Percentiles rank a stretch among this genome's conserved stretches.
Conservation (phyloP, 768 basidiomycete genomes). For the Collybiopsis luxurians region DNA sequence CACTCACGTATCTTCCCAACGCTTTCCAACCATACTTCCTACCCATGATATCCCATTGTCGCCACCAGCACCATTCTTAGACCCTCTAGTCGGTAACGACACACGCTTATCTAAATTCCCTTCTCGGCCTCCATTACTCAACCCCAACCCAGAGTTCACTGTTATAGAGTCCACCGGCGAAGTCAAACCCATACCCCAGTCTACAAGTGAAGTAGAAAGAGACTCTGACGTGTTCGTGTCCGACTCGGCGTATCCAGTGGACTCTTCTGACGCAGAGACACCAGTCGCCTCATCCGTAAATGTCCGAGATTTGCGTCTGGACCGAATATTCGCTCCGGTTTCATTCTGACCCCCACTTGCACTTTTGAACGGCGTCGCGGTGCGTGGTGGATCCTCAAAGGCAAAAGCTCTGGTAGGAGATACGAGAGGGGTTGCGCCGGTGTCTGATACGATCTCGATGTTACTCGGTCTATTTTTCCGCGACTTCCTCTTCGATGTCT, state of each 20-base stretch:
- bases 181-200: conserved; percentile 5
- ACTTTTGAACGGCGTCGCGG: background rate
- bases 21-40: conserved; percentile 53
- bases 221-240: conserved; percentile 2
- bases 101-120: conserved; percentile 1
- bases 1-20: conserved; percentile 60
- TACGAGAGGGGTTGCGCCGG: conserved; percentile 48
- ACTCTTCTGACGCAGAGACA: background rate
- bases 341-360: background rate
- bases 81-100: conserved; percentile 1
- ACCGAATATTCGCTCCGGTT: background rate
- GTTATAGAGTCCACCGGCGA: background rate
- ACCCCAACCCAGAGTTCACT: background rate
- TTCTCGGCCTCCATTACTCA: conserved; percentile 17
- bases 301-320: conserved; percentile 2
- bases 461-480: conserved; percentile 18
- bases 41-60: conserved; percentile 41
- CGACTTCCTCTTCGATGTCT: conserved; percentile 14
- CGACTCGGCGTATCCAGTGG: background rate
- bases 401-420: conserved; percentile 46
- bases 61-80: conserved; percentile 13
- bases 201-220: conserved; percentile 3
- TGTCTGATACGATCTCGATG: conserved; percentile 43
- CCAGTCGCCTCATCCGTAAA: background rate
- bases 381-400: background rate